Conservation (phyloP, 1,284 basidiomycete species). For the Fomitopsis pinicola region DNA sequence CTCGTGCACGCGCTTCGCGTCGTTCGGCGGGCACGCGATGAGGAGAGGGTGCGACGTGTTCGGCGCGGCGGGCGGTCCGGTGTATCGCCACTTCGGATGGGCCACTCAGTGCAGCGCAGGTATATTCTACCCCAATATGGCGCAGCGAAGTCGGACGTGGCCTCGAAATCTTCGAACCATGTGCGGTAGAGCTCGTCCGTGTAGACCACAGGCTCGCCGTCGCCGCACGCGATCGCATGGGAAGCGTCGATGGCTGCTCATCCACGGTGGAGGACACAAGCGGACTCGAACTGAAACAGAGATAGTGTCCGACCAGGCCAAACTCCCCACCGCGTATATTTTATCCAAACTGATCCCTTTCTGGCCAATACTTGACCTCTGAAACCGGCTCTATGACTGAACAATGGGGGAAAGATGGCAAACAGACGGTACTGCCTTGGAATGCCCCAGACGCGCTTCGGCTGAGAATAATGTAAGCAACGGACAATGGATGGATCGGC, state of each 20-base stretch:
- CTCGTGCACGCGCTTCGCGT: slow-evolving; percentile 12
- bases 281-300: too few species aligned
- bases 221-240: slow-evolving; percentile 34
- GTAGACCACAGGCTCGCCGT: slow-evolving; percentile 31
- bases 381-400: too few species aligned
- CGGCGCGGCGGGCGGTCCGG: slow-evolving; percentile 14
- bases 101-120: slow-evolving; percentile 14
- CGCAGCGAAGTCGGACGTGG: slow-evolving; percentile 30
- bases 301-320: too few species aligned
- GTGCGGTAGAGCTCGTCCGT: neutral
- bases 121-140: slow-evolving; percentile 11
- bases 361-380: too few species aligned
- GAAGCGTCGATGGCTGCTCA: neutral
- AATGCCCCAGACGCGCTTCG: neutral
- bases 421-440: neutral
- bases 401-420: too few species aligned
- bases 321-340: too few species aligned
- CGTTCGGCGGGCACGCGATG: slow-evolving; percentile 14
- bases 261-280: too few species aligned
- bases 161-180: slow-evolving; percentile 25
- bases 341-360: too few species aligned
- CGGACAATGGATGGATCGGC: neutral
- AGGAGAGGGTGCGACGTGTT: slow-evolving; percentile 27
- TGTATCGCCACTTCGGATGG: slow-evolving; percentile 13
- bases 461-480: neutral